phyloP scores from a whole-genome alignment of 495 filamentous ascomycete genomes.

The Staphylotrichum longicolle region DNA sequence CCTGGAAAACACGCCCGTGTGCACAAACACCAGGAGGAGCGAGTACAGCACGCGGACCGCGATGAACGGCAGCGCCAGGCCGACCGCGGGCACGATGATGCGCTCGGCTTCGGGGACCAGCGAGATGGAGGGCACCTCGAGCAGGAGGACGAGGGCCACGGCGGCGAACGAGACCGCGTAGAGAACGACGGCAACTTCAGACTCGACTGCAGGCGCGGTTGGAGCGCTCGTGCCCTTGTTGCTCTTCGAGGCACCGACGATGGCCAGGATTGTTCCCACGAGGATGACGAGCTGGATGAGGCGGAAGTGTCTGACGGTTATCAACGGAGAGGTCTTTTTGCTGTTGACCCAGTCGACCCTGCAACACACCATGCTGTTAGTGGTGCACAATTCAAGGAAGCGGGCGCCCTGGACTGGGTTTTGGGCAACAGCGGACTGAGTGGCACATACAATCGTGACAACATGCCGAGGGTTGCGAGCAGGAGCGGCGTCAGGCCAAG shows the following conservation, averaged over 20 bases:
- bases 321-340: background rate
- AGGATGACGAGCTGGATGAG: background rate
- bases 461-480: constrained; percentile 1
- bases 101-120: background rate
- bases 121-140: background rate
- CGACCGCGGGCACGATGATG: background rate
- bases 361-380: background rate
- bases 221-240: background rate
- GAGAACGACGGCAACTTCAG: background rate
- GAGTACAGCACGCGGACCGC: background rate
- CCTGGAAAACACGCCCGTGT: background rate
- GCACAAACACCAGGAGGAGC: background rate
- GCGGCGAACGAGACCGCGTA: background rate
- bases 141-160: background rate
- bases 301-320: background rate
- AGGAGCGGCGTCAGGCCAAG: constrained; percentile 5
- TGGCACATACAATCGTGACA: background rate
- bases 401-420: background rate
- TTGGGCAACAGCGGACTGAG: background rate
- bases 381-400: background rate
- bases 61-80: background rate
- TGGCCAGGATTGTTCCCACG: background rate
- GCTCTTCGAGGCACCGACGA: background rate
- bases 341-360: background rate
- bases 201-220: background rate